Evolutionary conservation across 2,329 filamentous ascomycete genomes (phyloP).

Genomic region (Penicillium sp.): DNA sequence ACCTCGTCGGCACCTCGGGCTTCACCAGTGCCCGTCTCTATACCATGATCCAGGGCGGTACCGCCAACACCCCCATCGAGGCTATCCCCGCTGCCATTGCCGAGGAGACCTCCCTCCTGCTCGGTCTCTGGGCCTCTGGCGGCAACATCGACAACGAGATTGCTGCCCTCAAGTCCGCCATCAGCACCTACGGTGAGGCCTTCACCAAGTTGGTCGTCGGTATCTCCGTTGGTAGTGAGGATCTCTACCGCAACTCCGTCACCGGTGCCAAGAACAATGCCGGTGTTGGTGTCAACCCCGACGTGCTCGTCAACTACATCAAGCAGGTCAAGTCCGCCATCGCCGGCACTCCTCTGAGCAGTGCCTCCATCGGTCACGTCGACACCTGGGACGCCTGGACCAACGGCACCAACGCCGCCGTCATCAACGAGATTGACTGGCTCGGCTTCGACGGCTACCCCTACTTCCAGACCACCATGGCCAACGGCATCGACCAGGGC

Average conservation of each 20-base stretch:
- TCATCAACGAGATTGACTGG: conserved; percentile 68
- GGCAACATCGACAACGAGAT: conserved; percentile 70
- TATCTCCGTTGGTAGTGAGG: conserved; percentile 82
- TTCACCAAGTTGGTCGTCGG: conserved; percentile 60
- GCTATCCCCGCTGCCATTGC: conserved; percentile 78
- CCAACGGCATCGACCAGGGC: conserved; percentile 60
- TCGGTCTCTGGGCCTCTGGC: conserved; percentile 77
- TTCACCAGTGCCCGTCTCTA: conserved; percentile 50
- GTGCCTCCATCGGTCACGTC: conserved; percentile 68
- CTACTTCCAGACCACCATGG: conserved; percentile 68
- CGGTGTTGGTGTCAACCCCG: conserved; percentile 58
- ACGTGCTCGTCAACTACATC: conserved; percentile 63
- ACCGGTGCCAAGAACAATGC: conserved; percentile 59
- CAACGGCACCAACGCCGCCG: conserved; percentile 63
- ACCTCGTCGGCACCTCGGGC: conserved; percentile 33
- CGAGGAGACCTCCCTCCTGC: conserved; percentile 69
- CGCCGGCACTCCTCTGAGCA: conserved; percentile 50
- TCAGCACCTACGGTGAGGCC: conserved; percentile 59
- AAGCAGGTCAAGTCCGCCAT: conserved; percentile 59
- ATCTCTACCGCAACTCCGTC: conserved; percentile 74
- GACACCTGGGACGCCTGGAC: conserved; percentile 82
- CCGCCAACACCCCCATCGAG: conserved; percentile 58
- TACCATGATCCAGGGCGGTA: conserved; percentile 58
- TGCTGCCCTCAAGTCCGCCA: conserved; percentile 62
- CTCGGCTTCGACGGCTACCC: conserved; percentile 79